Evolutionary conservation across 768 basidiomycete genomes (phyloP), one percentile per base, ranked within the genome.

Genomic region (Russula brevipes): DNA sequence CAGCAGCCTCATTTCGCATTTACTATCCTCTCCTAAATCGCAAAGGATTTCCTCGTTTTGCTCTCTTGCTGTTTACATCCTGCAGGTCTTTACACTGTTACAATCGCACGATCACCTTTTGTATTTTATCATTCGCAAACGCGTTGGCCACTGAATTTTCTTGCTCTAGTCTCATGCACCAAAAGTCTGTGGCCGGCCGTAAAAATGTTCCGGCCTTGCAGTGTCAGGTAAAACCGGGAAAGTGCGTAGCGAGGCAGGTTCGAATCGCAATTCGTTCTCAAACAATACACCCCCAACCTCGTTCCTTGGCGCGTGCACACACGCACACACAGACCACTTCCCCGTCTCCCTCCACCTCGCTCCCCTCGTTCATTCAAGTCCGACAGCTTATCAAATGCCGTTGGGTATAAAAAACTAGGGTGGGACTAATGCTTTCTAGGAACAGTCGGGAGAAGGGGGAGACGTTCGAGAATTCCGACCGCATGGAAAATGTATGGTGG

Each of bases 401-500:
- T 33, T 50, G n/a, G 53, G 36, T 36, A 9, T 17, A 36, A 24
- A 30, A 54, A 19, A 4, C 8, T 8, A 5, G 16, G 14, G 24
- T 30, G 56, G 44, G 36, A 47, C 57, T 49, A 53, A 44, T 33
- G 38, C 45, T 59, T 59, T 63, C 52, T 59, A 51, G 62, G 52
- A 58, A 58, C 50, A 14, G 45, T 36, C n/a, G 42, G 31, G 42
- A 38, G 46, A 42, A 39, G n/a, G 41, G 1, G 16, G 30, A 6
- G 30, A 6, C 7, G 17, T 57, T 57, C 56, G 50, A 57, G 51
- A 58, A 47, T 33, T 47, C 57, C 52, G 36, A 54, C 51, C 52
- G 52, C 62, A 54, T 63, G 61, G 61, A 57, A 57, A 38, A 63
- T 57, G 61, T 57, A 62, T 58, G 51, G 44, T 52, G 50, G 38